These are phyloP conservation scores for Haberlea rhodopensis DNA, from an alignment of 257 asterid species.

Conservation along the genomic window DNA sequence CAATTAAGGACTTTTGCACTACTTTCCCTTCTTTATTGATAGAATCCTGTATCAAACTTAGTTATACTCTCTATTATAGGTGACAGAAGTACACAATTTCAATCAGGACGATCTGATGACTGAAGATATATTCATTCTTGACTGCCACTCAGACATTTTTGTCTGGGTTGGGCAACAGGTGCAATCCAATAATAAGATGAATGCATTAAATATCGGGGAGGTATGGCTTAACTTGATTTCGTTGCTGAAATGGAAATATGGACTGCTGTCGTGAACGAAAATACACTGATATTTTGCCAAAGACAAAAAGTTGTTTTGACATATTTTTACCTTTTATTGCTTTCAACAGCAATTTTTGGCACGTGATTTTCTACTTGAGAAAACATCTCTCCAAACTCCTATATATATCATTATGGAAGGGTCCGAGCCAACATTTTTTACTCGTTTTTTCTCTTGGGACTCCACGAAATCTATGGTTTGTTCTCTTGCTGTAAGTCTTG, in stretches of 20 bases:
- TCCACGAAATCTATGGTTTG: slow-evolving; percentile 74
- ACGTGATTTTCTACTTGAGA: slow-evolving; percentile 51
- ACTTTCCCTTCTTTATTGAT: not conserved
- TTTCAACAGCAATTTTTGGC: slow-evolving; percentile 70
- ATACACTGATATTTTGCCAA: not conserved
- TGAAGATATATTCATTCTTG: slow-evolving; percentile 86
- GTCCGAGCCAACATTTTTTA: slow-evolving; percentile 73
- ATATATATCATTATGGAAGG: slow-evolving; percentile 66
- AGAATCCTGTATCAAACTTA: slow-evolving; percentile 13
- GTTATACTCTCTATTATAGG: slow-evolving; percentile 47
- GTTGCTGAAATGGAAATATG: slow-evolving; percentile 14
- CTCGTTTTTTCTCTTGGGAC: slow-evolving; percentile 82
- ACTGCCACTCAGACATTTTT: slow-evolving; percentile 80
- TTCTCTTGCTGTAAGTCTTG: slow-evolving; percentile 24
- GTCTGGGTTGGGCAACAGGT: slow-evolving; percentile 95
- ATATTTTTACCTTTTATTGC: slow-evolving; percentile 13
- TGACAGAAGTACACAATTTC: slow-evolving; percentile 84
- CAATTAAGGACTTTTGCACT: slow-evolving; percentile 1
- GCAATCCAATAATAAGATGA: slow-evolving; percentile 59
- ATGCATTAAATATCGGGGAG: slow-evolving; percentile 79
- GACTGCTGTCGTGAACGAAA: slow-evolving; percentile 14
- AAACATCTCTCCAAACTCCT: slow-evolving; percentile 54
- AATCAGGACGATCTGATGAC: slow-evolving; percentile 95
- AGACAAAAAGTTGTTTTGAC: not conserved
- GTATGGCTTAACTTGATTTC: slow-evolving; percentile 36